phyloP scores from a whole-genome alignment of 305 asterid genomes.

The Plantago coronopus region DNA sequence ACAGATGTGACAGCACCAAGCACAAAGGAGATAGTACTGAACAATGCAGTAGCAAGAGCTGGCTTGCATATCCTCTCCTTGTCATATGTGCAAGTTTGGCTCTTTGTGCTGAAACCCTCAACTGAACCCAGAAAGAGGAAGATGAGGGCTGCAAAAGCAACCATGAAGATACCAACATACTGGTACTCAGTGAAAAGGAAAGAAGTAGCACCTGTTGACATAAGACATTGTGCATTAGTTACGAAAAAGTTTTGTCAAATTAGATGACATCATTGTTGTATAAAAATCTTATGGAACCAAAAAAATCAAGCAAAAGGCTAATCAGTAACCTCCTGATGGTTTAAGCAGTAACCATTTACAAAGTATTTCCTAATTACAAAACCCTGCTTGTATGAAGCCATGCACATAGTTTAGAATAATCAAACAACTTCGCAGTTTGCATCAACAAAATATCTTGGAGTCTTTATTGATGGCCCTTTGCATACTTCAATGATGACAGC shows the following conservation, averaged over 20 bases:
- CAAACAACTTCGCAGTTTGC: too few species aligned
- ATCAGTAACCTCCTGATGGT: too few species aligned
- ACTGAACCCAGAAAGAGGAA: constrained; percentile 87
- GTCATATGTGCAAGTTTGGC: constrained; percentile 63
- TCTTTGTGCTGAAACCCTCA: constrained; percentile 71
- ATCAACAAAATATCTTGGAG: too few species aligned
- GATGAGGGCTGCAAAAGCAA: constrained; percentile 79
- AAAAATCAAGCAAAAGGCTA: too few species aligned
- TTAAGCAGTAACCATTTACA: too few species aligned
- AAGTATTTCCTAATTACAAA: too few species aligned
- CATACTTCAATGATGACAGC: too few species aligned
- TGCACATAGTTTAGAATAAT: too few species aligned
- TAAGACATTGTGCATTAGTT: not conserved
- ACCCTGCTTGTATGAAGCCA: too few species aligned
- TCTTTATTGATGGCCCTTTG: too few species aligned
- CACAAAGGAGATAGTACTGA: constrained; percentile 71
- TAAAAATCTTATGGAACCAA: too few species aligned
- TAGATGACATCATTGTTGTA: not conserved
- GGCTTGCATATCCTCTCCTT: constrained; percentile 71
- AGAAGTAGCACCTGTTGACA: constrained; percentile 74
- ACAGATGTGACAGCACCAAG: constrained; percentile 87
- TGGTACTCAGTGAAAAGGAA: constrained; percentile 73
- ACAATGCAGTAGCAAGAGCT: constrained; percentile 83
- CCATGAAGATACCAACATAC: constrained; percentile 83
- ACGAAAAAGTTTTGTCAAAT: not conserved